A percentile compares a stretch with the other conserved stretches of the same genome.
Evolutionary conservation across 495 filamentous ascomycete genomes (phyloP).

Genomic region (Tuber brumale): DNA sequence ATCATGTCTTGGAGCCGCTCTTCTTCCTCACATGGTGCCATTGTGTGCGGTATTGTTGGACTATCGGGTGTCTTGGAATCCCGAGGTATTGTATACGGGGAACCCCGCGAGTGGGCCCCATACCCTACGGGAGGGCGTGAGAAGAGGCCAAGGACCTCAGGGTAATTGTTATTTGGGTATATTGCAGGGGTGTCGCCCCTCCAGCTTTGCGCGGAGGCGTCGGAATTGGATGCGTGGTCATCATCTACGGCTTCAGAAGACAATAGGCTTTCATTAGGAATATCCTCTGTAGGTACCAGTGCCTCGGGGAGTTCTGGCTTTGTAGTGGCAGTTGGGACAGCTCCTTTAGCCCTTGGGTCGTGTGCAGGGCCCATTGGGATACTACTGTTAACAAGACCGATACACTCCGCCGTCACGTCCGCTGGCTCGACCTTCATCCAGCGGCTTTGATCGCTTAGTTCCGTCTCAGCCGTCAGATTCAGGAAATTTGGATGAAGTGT

Average conservation of each 20-base stretch:
- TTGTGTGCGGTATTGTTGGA: slow-evolving; percentile 51
- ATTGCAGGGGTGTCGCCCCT: slow-evolving; percentile 17
- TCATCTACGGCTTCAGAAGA: slow-evolving; percentile 40
- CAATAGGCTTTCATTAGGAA: slow-evolving; percentile 42
- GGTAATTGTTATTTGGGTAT: slow-evolving; percentile 17
- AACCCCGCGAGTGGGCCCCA: slow-evolving; percentile 39
- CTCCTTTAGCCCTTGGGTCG: slow-evolving; percentile 42
- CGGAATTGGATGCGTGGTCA: slow-evolving; percentile 33
- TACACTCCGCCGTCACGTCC: slow-evolving; percentile 64
- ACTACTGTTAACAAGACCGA: slow-evolving; percentile 49
- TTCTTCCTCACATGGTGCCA: slow-evolving; percentile 46
- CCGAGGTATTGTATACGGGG: slow-evolving; percentile 43
- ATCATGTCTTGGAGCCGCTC: slow-evolving; percentile 52
- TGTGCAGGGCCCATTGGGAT: slow-evolving; percentile 33
- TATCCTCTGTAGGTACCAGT: slow-evolving; percentile 43
- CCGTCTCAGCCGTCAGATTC: slow-evolving; percentile 60
- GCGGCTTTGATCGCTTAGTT: slow-evolving; percentile 61
- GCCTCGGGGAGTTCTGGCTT: slow-evolving; percentile 40
- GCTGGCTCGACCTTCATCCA: slow-evolving; percentile 67
- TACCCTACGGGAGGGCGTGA: slow-evolving; percentile 22
- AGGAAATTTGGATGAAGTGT: slow-evolving; percentile 70
- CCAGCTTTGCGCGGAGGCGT: slow-evolving; percentile 25
- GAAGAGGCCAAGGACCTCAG: slow-evolving; percentile 28
- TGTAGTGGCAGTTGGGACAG: slow-evolving; percentile 40
- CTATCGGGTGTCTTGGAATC: slow-evolving; percentile 48